Evolutionary conservation across 208 protist species (phyloP), one percentile per base, ranked within the genome.

Genomic region (Vickermania spadyakhi): DNA sequence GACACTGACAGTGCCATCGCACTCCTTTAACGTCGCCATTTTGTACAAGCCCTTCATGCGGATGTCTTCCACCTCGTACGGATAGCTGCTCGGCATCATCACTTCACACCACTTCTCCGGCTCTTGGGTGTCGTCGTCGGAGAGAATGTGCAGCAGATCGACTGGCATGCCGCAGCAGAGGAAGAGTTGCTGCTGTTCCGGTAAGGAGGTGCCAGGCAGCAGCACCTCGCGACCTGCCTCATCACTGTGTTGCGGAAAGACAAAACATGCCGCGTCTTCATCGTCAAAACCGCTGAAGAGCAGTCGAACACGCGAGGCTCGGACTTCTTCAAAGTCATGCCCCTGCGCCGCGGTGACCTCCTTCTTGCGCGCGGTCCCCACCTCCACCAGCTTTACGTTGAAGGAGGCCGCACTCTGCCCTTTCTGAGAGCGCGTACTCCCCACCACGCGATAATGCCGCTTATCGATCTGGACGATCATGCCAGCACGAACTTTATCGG

Each of bases 281-380:
- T 95, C 88, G 63, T 95, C 88, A 66, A 95, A 95, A 58, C 88
- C 88, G 70, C 83, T 91, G 57, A 95, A 95, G 2, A 92, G 74
- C 22, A 95, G 68, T 4, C 83, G 79, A 28, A 95, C 75, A 2
- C 88, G 81, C 64, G 89, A 77, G 14, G 82, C 73, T 3, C 81
- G 82, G 29, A 87, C 77, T 63, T 95, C 84, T 14, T 77, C 51
- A 63, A 95, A 91, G 64, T 95, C 88, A 60, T 89, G 81, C 18
- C 88, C 88, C 62, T 90, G 85, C 1, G 76, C 80, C 11, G 83
- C 81, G 23, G 81, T 92, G 31, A 95, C 82, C 58, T 91, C 82
- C 72, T 94, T 94, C 65, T 81, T 88, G 0, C 81, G 69, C 1
- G 70, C 72, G 0, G 80, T 83, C 28, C 88, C 84, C 2, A 95